phyloP scores from a whole-genome alignment of 1,284 basidiomycete species.

The Trichosporon sp. region DNA sequence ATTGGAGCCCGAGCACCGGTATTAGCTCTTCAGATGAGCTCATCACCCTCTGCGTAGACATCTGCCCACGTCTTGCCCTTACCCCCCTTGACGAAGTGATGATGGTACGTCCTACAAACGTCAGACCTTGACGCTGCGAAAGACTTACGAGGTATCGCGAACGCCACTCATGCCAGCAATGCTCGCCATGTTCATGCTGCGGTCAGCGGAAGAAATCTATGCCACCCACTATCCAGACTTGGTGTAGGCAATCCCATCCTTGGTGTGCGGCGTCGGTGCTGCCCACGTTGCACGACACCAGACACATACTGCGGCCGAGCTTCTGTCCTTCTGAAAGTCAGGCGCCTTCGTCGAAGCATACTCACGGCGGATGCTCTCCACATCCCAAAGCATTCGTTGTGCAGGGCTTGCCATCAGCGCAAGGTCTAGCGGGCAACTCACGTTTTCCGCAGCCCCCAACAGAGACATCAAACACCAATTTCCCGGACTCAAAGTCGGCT shows the following conservation, averaged over 20 bases:
- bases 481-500: constrained; percentile 21
- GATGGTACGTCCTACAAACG: neutral
- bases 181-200: constrained; percentile 1
- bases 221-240: neutral
- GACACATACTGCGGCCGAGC: neutral
- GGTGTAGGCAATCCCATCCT: neutral
- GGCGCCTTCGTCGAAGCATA: neutral
- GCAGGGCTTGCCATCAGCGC: constrained; percentile 20
- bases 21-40: neutral
- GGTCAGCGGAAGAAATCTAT: neutral
- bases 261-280: neutral
- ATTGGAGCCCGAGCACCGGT: neutral
- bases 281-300: neutral
- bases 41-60: neutral
- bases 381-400: constrained; percentile 33
- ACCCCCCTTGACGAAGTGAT: neutral
- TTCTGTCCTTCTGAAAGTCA: neutral
- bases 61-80: neutral
- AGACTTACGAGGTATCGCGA: neutral
- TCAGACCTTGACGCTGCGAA: neutral
- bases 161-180: neutral
- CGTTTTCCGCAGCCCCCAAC: constrained; percentile 32
- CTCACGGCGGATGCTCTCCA: constrained; percentile 31
- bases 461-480: constrained; percentile 32
- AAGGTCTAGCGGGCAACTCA: constrained; percentile 7